Evolutionary conservation across 306 rosid species (phyloP), one percentile per base, ranked within the genome.

Genomic region (Leucaena leucocephala): DNA sequence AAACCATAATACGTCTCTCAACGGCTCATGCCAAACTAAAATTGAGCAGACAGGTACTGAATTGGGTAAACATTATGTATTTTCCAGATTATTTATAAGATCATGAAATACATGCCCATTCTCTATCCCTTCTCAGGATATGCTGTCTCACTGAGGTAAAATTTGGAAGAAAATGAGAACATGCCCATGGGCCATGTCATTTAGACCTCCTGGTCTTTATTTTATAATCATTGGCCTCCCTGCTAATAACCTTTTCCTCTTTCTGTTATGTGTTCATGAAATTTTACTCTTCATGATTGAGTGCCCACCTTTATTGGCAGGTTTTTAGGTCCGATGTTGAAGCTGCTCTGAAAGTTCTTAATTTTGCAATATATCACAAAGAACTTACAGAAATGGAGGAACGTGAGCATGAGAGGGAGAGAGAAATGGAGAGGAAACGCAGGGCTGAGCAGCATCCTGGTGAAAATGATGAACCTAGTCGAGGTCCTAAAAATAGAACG

Each of bases 21-120:
- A 95, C 99, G 76, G 99, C 98, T 54, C 99, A 91, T 90, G 99
- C 98, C 50, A 95, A 95, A 85, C 83, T 95, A 84, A 95, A 90
- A 86, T 84, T 95, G 89, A 91, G 96, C 87, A 83, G 92, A 82
- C 83, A 86, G 97, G 98, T 95, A 81, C 36, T 33, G 67, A 40
- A 49, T 42, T 74, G 61, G 79, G 57, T 33, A 17, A 61, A 52
- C 44, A 62, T 55, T 12, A 34, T 65, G 19, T 21, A 6, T 52
- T 59, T 68, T 54, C 44, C 55, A 7, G 13, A 33, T 39, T 39
- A 73, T 73, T 50, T 67, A 76, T 6, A 54, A 72, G 21, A 68
- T 49, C 3, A 8, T 69, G 63, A 35, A 33, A 66, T 72, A 45
- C 72, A 21, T 74, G 64, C 36, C 52, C 39, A 63, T 45, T 69